Evolutionary conservation across 2,329 filamentous ascomycete genomes (phyloP).

Genomic region (Zymoseptoria tritici): DNA sequence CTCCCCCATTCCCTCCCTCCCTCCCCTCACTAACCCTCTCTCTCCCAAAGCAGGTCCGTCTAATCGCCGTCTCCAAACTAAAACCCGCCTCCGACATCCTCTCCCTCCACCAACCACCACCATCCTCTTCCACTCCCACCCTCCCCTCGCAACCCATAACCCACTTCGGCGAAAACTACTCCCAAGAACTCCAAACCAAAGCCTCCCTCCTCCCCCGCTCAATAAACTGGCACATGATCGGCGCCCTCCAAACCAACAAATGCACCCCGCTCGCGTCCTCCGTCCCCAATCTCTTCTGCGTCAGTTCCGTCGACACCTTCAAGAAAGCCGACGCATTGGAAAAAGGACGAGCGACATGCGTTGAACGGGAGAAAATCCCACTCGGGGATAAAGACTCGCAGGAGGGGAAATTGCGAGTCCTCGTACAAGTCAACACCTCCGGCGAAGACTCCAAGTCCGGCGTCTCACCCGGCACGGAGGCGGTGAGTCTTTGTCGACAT

Average conservation of each 20-base stretch:
- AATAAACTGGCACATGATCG: conserved; percentile 95
- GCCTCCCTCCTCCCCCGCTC: conserved; percentile 65
- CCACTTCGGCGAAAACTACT: conserved; percentile 96
- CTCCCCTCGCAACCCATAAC: conserved; percentile 31
- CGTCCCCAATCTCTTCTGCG: conserved; percentile 82
- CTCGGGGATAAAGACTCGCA: too few relatives aligned
- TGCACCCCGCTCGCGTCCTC: conserved; percentile 75
- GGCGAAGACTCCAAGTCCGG: conserved; percentile 82
- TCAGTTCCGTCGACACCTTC: conserved; percentile 77
- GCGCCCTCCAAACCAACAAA: conserved; percentile 87
- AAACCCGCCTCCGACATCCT: conserved; percentile 90
- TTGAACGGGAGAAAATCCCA: conserved; percentile 31
- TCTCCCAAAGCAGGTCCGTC: conserved; percentile 54
- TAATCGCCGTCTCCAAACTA: conserved; percentile 93
- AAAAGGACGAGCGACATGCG: conserved; percentile 60
- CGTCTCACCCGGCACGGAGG: conserved; percentile 54
- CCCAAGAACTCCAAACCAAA: conserved; percentile 74
- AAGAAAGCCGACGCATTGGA: conserved; percentile 85
- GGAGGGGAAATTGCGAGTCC: conserved; percentile 53
- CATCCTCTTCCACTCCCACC: too few relatives aligned
- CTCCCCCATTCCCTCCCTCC: neutral
- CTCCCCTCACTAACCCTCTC: neutral
- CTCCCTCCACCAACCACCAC: conserved; percentile 65
- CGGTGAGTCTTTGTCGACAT: conserved; percentile 58
- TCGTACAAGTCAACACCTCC: conserved; percentile 93